Base-by-base conservation (phyloP, 768 basidiomycete genomes). In the Lactifluus echinatus region DNA sequence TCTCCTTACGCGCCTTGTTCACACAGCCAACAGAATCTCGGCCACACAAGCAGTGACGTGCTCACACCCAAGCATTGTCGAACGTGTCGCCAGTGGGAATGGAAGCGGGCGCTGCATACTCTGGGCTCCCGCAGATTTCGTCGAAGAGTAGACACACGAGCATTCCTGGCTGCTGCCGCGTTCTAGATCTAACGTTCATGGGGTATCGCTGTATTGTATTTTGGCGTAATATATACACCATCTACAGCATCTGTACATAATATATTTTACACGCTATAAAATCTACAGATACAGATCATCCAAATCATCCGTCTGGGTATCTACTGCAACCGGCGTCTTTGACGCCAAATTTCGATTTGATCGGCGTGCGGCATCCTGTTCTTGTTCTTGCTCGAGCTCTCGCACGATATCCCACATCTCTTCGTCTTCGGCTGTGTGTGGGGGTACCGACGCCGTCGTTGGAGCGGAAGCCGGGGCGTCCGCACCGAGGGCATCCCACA, bases 21-120 rank as follows among this genome's bases (percentile, higher is more conserved):
- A 56, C 52, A 28, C 19, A 8, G 34, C 29, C 29, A 14, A 23
- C 60, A 90, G 87, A 61, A 84, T 92, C 58, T 80, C 85, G 21
- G 89, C 90, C 1, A 84, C 85, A 4, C 90, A 91, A 70, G 89
- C 90, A n/a, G 90, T 92, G n/a, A 89, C 90, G 8, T 87, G 85
- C 63, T 89, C 87, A 14, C 90, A 92, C 67, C 89, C 90, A 0
- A 83, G 67, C 54, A 71, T 88, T 21, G 75, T 88, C 2, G 88
- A 87, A 64, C 79, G 90, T 26, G 85, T 77, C 23, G 89, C 78
- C 3, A 88, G 80, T 44, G 90, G 89, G 21, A 92, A 89, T 65
- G 90, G 69, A 1, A 87, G 82, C 57, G 90, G 90, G 26, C 76
- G 86, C 52, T 91, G 89, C 67, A 79, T 87, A 12, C 70, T 93